Percentiles rank a stretch among this genome's conserved stretches.
Conservation (phyloP, 2,329 filamentous ascomycete species). For the Sporothrix phasma region DNA sequence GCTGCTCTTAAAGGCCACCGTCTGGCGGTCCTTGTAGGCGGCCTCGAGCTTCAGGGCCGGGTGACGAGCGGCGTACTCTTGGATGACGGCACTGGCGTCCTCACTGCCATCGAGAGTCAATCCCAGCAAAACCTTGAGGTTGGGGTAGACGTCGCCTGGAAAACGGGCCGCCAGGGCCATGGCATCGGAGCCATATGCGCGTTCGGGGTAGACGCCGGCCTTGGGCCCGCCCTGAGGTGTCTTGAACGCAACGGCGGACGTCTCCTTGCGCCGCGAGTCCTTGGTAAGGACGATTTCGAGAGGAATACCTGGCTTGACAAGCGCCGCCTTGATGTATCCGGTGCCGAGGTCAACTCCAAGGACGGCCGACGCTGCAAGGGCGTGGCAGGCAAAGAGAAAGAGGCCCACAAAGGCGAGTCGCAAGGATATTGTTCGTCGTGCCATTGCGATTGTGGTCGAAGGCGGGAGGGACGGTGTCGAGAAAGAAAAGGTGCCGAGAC, state of each 20-base stretch:
- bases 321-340: conserved; percentile 89
- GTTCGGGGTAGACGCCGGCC: conserved; percentile 66
- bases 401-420: conserved; percentile 30
- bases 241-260: conserved; percentile 87
- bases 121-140: conserved; percentile 85
- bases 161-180: conserved; percentile 78
- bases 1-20: conserved; percentile 72
- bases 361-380: conserved; percentile 57
- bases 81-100: conserved; percentile 40
- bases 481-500: no score
- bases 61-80: conserved; percentile 64
- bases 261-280: conserved; percentile 93
- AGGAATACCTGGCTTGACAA: conserved; percentile 93
- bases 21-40: conserved; percentile 47
- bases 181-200: conserved; percentile 86
- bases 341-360: conserved; percentile 91
- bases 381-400: conserved; percentile 38
- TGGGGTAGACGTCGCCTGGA: conserved; percentile 87
- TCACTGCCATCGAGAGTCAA: conserved; percentile 43
- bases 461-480: neutral
- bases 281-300: conserved; percentile 97
- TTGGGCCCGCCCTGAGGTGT: conserved; percentile 57
- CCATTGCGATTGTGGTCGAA: conserved; percentile 25
- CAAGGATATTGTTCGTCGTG: conserved; percentile 26
- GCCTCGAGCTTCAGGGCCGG: conserved; percentile 64